These are phyloP conservation scores for Lecanicillium sp. DNA, from an alignment of 2,329 filamentous ascomycete species.

Conservation along the genomic window DNA sequence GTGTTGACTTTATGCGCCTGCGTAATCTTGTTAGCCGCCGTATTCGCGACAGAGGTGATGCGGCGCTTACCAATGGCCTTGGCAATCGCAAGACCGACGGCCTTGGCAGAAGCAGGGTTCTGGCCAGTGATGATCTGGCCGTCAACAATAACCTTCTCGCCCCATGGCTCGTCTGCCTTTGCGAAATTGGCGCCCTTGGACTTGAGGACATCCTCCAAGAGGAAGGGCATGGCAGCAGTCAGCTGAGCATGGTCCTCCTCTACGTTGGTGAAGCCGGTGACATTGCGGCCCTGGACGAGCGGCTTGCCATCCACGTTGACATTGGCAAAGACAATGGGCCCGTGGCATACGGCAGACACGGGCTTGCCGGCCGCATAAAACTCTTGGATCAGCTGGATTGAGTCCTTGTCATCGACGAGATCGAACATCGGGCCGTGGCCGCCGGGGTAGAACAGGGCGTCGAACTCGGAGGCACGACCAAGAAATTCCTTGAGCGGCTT, in stretches of 20 bases:
- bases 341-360: slow-evolving; percentile 62
- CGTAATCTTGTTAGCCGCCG: too few species aligned
- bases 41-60: too few species aligned
- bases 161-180: slow-evolving; percentile 45
- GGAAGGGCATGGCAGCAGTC: slow-evolving; percentile 48
- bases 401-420: slow-evolving; percentile 48
- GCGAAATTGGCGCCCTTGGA: slow-evolving; percentile 46
- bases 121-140: slow-evolving; percentile 50
- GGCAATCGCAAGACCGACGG: slow-evolving; percentile 42
- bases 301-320: slow-evolving; percentile 46
- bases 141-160: slow-evolving; percentile 40
- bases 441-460: slow-evolving; percentile 51
- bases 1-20: too few species aligned
- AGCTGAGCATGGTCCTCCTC: slow-evolving; percentile 40
- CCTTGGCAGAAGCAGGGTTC: slow-evolving; percentile 46
- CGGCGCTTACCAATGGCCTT: slow-evolving; percentile 30
- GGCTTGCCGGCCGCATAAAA: slow-evolving; percentile 55
- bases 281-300: slow-evolving; percentile 47
- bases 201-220: slow-evolving; percentile 48
- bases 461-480: slow-evolving; percentile 52
- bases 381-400: slow-evolving; percentile 52
- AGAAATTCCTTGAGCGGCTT: slow-evolving; percentile 47
- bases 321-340: slow-evolving; percentile 53
- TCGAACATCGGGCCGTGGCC: slow-evolving; percentile 62
- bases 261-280: slow-evolving; percentile 57